phyloP scores from a whole-genome alignment of 495 filamentous ascomycete species.

The Sphaerosporella brunnea region DNA sequence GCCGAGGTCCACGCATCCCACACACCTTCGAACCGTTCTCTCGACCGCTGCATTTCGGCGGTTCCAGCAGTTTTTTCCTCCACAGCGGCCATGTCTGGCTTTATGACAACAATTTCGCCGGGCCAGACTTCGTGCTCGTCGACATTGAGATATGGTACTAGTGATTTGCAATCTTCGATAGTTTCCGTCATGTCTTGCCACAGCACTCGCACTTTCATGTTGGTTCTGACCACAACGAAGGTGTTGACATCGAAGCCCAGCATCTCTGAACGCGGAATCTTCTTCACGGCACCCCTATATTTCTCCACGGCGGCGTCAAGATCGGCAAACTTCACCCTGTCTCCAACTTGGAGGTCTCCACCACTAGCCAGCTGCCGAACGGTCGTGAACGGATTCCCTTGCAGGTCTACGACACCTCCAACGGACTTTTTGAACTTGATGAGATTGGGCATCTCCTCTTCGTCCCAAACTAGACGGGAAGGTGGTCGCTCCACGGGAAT shows the following conservation, averaged over 20 bases:
- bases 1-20: slow-evolving; percentile 10
- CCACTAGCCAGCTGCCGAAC: slow-evolving; percentile 13
- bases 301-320: slow-evolving; percentile 31
- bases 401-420: slow-evolving; percentile 14
- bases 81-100: slow-evolving; percentile 23
- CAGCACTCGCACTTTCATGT: slow-evolving; percentile 34
- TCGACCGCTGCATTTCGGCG: neutral
- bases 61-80: neutral
- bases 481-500: slow-evolving; percentile 13
- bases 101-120: slow-evolving; percentile 38
- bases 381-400: slow-evolving; percentile 13
- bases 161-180: slow-evolving; percentile 27
- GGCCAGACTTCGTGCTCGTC: slow-evolving; percentile 42
- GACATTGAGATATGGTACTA: slow-evolving; percentile 33
- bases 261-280: slow-evolving; percentile 33
- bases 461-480: slow-evolving; percentile 14
- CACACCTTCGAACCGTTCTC: slow-evolving; percentile 12
- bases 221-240: slow-evolving; percentile 32
- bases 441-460: slow-evolving; percentile 13
- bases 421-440: slow-evolving; percentile 21
- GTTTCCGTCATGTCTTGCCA: slow-evolving; percentile 44
- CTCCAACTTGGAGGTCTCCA: slow-evolving; percentile 27
- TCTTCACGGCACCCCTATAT: slow-evolving; percentile 30
- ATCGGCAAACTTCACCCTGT: slow-evolving; percentile 38
- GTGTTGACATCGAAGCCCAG: slow-evolving; percentile 43